Evolutionary conservation across 2,329 filamentous ascomycete species (phyloP).

Genomic region (Claviceps sp.): DNA sequence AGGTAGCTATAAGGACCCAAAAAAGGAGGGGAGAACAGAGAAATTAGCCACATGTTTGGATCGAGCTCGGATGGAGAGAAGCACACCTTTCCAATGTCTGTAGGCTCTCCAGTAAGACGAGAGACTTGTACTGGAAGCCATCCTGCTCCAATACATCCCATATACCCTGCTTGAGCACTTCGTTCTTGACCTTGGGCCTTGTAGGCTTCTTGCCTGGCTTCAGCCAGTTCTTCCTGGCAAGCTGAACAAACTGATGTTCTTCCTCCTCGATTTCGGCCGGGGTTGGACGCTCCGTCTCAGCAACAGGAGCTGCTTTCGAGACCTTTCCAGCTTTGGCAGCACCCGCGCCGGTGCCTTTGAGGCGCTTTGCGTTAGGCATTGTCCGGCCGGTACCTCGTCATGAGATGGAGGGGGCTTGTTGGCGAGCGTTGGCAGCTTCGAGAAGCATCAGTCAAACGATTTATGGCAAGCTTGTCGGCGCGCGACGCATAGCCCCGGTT

Average conservation of each 20-base stretch:
- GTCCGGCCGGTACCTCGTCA: slow-evolving; percentile 1
- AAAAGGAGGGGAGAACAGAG: not conserved
- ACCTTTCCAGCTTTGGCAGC: slow-evolving; percentile 17
- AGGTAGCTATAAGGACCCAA: slow-evolving; percentile 49
- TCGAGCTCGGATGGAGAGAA: not conserved
- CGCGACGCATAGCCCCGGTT: too few species aligned
- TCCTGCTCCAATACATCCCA: slow-evolving; percentile 82
- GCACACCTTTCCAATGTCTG: slow-evolving; percentile 71
- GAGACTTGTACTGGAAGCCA: slow-evolving; percentile 60
- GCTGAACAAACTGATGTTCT: slow-evolving; percentile 57
- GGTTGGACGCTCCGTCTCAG: slow-evolving; percentile 30
- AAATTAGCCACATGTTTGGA: not conserved
- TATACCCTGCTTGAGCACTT: slow-evolving; percentile 73
- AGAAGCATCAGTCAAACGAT: too few species aligned
- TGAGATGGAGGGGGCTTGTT: not conserved
- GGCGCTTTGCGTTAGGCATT: slow-evolving; percentile 49
- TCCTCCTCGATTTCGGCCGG: slow-evolving; percentile 58
- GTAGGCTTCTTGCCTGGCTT: slow-evolving; percentile 45
- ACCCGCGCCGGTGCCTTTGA: slow-evolving; percentile 37
- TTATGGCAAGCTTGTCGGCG: too few species aligned
- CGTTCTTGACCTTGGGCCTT: slow-evolving; percentile 65
- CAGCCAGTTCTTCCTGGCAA: slow-evolving; percentile 80
- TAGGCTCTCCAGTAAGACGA: slow-evolving; percentile 76
- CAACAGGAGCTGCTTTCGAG: slow-evolving; percentile 25
- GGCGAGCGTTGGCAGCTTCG: not conserved